Evolutionary conservation across 1,284 basidiomycete species (phyloP).

Genomic region (Erythrobasidium hasegawianum): DNA sequence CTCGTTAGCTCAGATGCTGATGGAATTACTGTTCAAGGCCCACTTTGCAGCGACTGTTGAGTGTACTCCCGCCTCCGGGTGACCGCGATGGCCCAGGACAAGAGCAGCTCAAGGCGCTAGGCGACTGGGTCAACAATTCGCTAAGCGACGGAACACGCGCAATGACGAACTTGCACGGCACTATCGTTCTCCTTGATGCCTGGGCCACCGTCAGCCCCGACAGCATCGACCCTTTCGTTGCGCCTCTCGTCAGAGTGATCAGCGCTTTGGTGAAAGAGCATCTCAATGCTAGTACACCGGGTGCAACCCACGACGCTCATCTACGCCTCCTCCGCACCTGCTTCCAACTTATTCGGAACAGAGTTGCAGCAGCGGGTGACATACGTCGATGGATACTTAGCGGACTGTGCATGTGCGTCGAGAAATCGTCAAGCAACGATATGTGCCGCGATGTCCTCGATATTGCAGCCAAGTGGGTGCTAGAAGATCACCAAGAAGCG

Average conservation of each 20-base stretch:
- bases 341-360: slow-evolving; percentile 55
- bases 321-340: slow-evolving; percentile 54
- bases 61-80: slow-evolving; percentile 61
- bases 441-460: slow-evolving; percentile 85
- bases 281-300: slow-evolving; percentile 56
- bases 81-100: not conserved
- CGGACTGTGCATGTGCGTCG: slow-evolving; percentile 72
- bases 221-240: slow-evolving; percentile 75
- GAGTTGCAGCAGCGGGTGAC: slow-evolving; percentile 56
- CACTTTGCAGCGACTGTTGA: slow-evolving; percentile 79
- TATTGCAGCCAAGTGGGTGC: slow-evolving; percentile 81
- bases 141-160: slow-evolving; percentile 79
- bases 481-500: slow-evolving; percentile 57
- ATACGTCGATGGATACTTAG: slow-evolving; percentile 65
- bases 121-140: slow-evolving; percentile 64
- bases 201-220: slow-evolving; percentile 80
- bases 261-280: slow-evolving; percentile 87
- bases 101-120: slow-evolving; percentile 49
- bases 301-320: slow-evolving; percentile 45
- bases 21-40: slow-evolving; percentile 77
- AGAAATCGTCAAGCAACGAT: slow-evolving; percentile 79
- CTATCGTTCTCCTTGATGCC: slow-evolving; percentile 80
- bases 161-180: slow-evolving; percentile 68
- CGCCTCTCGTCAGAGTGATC: slow-evolving; percentile 70
- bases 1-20: slow-evolving; percentile 61